Percentiles rank a stretch among this genome's conserved stretches.
phyloP scores from a whole-genome alignment of 768 basidiomycete species.

The Psilocybe cubensis region DNA sequence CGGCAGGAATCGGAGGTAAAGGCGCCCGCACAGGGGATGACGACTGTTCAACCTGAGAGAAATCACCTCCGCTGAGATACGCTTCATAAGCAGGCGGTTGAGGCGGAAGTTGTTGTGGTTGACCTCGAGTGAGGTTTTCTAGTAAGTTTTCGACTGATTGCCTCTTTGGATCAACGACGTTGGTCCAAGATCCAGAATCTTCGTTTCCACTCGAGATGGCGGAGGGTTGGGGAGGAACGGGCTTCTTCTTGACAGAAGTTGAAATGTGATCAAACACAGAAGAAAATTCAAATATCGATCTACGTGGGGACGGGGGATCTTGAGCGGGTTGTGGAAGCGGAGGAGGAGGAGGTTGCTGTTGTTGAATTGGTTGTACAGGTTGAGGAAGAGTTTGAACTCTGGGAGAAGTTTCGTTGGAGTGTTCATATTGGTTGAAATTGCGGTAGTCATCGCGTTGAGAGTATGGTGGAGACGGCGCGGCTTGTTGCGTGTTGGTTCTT shows the following conservation, averaged over 20 bases:
- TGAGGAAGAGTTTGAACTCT: conserved; percentile 31
- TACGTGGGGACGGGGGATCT: conserved; percentile 69
- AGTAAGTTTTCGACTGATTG: conserved; percentile 85
- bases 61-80: conserved; percentile 46
- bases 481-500: conserved; percentile 35
- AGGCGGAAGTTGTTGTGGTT: conserved; percentile 37
- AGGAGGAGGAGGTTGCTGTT: conserved; percentile 26
- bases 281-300: conserved; percentile 85
- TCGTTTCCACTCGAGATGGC: conserved; percentile 52
- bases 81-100: conserved; percentile 48
- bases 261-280: conserved; percentile 85
- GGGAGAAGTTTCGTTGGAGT: conserved; percentile 43
- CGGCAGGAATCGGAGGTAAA: conserved; percentile 63
- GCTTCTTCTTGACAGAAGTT: conserved; percentile 69
- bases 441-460: conserved; percentile 53
- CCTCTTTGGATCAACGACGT: conserved; percentile 65
- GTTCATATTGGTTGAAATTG: conserved; percentile 45
- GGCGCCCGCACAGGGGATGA: conserved; percentile 47
- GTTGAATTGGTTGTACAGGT: conserved; percentile 26
- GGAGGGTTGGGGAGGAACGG: conserved; percentile 52
- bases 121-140: conserved; percentile 67
- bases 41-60: conserved; percentile 43
- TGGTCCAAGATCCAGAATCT: conserved; percentile 59
- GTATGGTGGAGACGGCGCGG: conserved; percentile 54
- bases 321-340: conserved; percentile 40